phyloP scores from a whole-genome alignment of 768 basidiomycete species.

The Wakefieldia striispora region DNA sequence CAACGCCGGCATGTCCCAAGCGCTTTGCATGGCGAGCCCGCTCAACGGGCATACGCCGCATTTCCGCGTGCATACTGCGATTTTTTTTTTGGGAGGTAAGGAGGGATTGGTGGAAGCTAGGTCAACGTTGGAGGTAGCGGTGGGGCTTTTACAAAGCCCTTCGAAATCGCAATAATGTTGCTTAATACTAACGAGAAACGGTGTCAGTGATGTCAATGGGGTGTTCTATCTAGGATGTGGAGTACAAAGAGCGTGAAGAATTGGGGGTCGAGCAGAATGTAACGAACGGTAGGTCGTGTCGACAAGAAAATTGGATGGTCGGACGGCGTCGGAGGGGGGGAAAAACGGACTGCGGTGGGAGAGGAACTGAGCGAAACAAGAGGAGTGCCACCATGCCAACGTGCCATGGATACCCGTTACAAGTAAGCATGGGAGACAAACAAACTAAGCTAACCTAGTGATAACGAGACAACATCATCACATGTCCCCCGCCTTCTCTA shows the following conservation, averaged over 20 bases:
- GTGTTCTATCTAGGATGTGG: neutral
- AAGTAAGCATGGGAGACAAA: too few species aligned
- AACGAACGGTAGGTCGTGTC: neutral
- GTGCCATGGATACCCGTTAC: too few species aligned
- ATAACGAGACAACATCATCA: slow-evolving; percentile 22
- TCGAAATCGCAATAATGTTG: neutral
- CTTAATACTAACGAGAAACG: neutral
- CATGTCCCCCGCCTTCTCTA: slow-evolving; percentile 56
- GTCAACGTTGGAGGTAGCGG: too few species aligned
- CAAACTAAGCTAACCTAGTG: slow-evolving; percentile 11
- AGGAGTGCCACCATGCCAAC: slow-evolving; percentile 17
- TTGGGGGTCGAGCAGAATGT: slow-evolving; percentile 3
- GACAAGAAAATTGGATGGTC: too few species aligned
- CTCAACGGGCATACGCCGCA: slow-evolving; percentile 31
- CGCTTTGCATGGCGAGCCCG: slow-evolving; percentile 34
- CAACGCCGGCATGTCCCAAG: slow-evolving; percentile 21
- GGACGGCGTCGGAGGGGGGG: too few species aligned
- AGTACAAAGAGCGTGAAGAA: slow-evolving; percentile 18
- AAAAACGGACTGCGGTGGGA: too few species aligned
- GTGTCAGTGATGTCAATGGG: neutral
- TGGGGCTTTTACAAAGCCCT: neutral
- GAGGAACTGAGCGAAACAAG: slow-evolving; percentile 1
- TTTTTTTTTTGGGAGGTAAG: slow-evolving; percentile 4
- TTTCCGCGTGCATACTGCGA: slow-evolving; percentile 20
- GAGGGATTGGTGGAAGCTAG: neutral